These are phyloP conservation scores for Arthroderma uncinatum DNA, from an alignment of 2,329 filamentous ascomycete species.

Conservation along the genomic window DNA sequence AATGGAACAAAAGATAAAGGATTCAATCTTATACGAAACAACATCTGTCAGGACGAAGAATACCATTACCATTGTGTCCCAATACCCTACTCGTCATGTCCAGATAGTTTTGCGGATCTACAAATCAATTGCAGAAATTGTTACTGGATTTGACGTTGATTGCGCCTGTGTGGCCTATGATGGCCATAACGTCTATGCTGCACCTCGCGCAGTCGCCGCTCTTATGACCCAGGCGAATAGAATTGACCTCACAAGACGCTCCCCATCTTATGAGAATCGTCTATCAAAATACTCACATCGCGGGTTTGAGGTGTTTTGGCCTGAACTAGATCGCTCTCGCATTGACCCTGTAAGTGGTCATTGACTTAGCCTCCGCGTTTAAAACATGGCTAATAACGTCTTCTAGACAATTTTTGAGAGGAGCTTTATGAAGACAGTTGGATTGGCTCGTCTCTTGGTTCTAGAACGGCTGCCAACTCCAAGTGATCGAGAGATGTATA, in stretches of 20 bases:
- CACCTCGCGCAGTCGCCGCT: constrained; percentile 63
- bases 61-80: constrained; percentile 71
- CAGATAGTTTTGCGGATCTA: constrained; percentile 81
- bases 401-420: constrained; percentile 66
- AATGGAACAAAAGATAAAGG: constrained; percentile 63
- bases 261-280: constrained; percentile 77
- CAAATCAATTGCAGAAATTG: constrained; percentile 69
- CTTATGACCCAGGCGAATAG: constrained; percentile 76
- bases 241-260: constrained; percentile 66
- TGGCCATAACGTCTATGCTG: constrained; percentile 66
- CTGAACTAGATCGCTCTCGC: constrained; percentile 58
- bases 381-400: background rate
- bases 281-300: constrained; percentile 75
- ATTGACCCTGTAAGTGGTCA: constrained; percentile 49
- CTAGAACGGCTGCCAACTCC: constrained; percentile 65
- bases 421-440: constrained; percentile 62
- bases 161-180: constrained; percentile 72
- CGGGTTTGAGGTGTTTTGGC: constrained; percentile 76
- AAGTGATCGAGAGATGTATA: constrained; percentile 57
- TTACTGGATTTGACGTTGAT: constrained; percentile 82
- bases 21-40: constrained; percentile 70
- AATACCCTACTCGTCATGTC: constrained; percentile 73
- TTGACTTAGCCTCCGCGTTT: background rate
- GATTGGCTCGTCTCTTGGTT: constrained; percentile 67
- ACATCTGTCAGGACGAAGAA: constrained; percentile 75